Conservation (phyloP, 352 stramenopile genomes). For the Globisporangium cederbergense region DNA sequence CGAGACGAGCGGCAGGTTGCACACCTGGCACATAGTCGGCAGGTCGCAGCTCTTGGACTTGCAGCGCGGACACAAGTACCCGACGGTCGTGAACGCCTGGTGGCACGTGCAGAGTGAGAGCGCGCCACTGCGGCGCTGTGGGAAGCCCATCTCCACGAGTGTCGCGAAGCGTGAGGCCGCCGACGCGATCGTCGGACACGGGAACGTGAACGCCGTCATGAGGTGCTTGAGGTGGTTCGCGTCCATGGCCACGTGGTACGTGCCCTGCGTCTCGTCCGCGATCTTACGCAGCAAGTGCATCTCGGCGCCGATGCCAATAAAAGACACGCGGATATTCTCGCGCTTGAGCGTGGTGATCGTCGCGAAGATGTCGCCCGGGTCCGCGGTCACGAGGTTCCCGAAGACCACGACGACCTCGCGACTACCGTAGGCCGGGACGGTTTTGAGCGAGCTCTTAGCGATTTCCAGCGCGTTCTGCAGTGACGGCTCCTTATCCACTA, state of each 20-base stretch:
- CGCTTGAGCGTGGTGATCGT: constrained; percentile 89
- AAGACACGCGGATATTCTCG: constrained; percentile 90
- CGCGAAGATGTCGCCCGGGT: constrained; percentile 95
- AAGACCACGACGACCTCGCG: constrained; percentile 94
- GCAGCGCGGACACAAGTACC: constrained; percentile 94
- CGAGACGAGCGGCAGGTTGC: constrained; percentile 94
- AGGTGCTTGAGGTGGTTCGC: constrained; percentile 90
- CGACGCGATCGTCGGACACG: constrained; percentile 85
- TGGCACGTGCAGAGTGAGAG: constrained; percentile 86
- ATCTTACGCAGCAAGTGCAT: constrained; percentile 88
- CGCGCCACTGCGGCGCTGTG: constrained; percentile 62
- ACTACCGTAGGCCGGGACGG: constrained; percentile 82
- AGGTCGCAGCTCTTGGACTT: constrained; percentile 93
- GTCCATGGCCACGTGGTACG: constrained; percentile 94
- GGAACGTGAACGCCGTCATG: constrained; percentile 92
- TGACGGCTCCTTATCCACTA: constrained; percentile 84
- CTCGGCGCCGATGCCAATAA: constrained; percentile 94
- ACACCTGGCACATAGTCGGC: constrained; percentile 95
- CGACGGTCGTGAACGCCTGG: constrained; percentile 85
- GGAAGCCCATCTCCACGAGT: constrained; percentile 87
- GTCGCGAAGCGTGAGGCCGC: constrained; percentile 64
- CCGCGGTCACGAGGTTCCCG: constrained; percentile 93
- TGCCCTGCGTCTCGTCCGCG: constrained; percentile 90
- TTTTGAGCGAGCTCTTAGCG: constrained; percentile 88
- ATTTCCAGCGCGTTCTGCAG: constrained; percentile 91